Evolutionary conservation across 2,329 filamentous ascomycete genomes (phyloP).

Genomic region (Venturia nashicola): DNA sequence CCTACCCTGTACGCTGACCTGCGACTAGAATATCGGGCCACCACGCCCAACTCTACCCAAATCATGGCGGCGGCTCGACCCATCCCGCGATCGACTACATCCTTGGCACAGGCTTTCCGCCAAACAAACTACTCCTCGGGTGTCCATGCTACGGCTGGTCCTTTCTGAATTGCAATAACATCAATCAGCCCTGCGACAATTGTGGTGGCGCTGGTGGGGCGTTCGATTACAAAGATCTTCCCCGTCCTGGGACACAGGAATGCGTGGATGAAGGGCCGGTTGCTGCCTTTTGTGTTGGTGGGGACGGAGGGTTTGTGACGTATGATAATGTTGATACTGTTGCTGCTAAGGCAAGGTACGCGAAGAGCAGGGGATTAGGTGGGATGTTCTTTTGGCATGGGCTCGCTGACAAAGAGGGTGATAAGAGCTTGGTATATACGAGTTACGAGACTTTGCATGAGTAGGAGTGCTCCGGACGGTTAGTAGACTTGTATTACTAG

Average conservation of each 20-base stretch:
- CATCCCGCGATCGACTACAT: conserved; percentile 50
- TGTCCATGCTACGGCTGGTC: conserved; percentile 66
- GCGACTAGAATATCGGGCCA: conserved; percentile 37
- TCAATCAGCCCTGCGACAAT: conserved; percentile 47
- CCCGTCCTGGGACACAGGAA: conserved; percentile 49
- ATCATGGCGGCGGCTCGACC: conserved; percentile 39
- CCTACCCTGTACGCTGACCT: not conserved
- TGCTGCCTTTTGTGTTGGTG: conserved; percentile 60
- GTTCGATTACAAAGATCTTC: conserved; percentile 63
- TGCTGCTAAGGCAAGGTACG: conserved; percentile 60
- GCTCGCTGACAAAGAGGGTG: conserved; percentile 49
- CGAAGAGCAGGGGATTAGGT: conserved; percentile 56
- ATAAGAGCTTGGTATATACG: conserved; percentile 46
- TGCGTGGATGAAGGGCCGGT: conserved; percentile 53
- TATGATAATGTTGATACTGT: conserved; percentile 74
- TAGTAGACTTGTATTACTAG: not conserved
- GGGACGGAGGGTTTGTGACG: conserved; percentile 64
- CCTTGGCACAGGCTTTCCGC: conserved; percentile 51
- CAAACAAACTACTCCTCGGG: conserved; percentile 62
- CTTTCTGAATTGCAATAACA: conserved; percentile 53
- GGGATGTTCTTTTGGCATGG: conserved; percentile 76
- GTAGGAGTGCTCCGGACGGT: not conserved
- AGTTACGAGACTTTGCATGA: conserved; percentile 43
- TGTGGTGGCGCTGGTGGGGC: conserved; percentile 53
- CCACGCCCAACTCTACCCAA: conserved; percentile 61